Base-by-base conservation (phyloP, 345 rosid species). In the Citrus medica region DNA sequence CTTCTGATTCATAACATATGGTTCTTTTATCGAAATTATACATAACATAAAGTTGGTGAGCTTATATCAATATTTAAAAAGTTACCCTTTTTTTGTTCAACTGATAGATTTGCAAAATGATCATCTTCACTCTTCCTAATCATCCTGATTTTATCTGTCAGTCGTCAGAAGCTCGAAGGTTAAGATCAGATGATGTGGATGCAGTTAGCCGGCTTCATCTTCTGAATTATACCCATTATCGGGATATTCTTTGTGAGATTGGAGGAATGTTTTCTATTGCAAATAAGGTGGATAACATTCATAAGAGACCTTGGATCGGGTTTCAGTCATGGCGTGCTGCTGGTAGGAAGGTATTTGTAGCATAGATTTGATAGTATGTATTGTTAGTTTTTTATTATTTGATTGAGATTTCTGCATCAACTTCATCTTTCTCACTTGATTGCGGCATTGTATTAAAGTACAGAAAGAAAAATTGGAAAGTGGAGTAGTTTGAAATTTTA, bases 231-330 rank as follows among this genome's bases (percentile, higher is more conserved):
- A 85, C 91, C 58, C 83, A 83, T 82, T 93, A 89, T 76, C 85
- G 85, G 79, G 84, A 93, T 82, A 67, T 89, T 77, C 90, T 94
- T 25, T 94, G 99, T 80, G 99, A 97, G 84, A 83, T 90, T 71
- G 99, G 99, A 80, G 99, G 99, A 84, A 90, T 97, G 98, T 90
- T 97, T 84, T 85, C 98, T 40, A 84, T 97, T 73, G 99, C 99
- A 78, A 90, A 89, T 72, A 89, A 76, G 90, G 94, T 97, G 78
- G 99, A 97, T 83, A 86, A 86, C 84, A 87, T 94, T 85, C 99
- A 97, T 85, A 86, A 74, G 81, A 92, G 98, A 85, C 99, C 99
- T 75, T 97, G 99, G 99, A 97, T 97, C 82, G 99, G 99, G 69
- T 96, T 96, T 84, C 99, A 96, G 79, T 96, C 99, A 80, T 94